Base-by-base conservation (phyloP, 2,329 filamentous ascomycete genomes). In the Fusarium fujikuroi region DNA sequence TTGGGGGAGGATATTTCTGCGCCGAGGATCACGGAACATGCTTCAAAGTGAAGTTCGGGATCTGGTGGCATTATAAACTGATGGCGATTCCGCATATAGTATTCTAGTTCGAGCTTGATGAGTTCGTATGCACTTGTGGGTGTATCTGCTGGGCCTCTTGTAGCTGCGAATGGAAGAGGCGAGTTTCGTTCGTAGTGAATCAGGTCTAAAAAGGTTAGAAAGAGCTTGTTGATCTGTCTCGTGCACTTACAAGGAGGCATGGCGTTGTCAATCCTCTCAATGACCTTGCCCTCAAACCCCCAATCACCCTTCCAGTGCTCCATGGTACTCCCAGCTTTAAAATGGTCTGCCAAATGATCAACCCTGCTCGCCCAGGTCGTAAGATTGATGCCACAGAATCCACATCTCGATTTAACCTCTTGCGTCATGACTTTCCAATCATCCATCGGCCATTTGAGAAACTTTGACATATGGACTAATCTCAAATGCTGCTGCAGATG, bases 281-380 rank as follows among this genome's bases (percentile, higher is more conserved):
- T 71, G 14, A 85, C 77, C 3, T 79, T 76, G 1, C 77, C 71
- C 18, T 84, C 83, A 49, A 85, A 84, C 9, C 84, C 84, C 82
- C 84, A 84, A 50, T 84, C 82, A 23, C 84, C 84, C 57, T 83
- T 80, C 84, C 84, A 85, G 21, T 83, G 79, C 23, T 79, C 80
- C 83, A 85, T 85, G 3, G 77, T 81, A 36, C 75, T 81, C 18
- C 84, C 83, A 30, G 77, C 77, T 58, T 82, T 84, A 69, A 84
- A 85, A 71, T 85, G 84, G 9, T 84, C 82, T 0, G 82, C 83
- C 2, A 85, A 69, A 68, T 85, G 84, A 50, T 84, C 67, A 11
- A 76, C 73, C 19, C 82, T 25, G 76, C 73, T 70, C 72, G 74
- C 76, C 83, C 84, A 85, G 0, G 82, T 80, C 40, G 79, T 78